Percentiles rank a stretch among this genome's conserved stretches.
Evolutionary conservation across 768 basidiomycete species (phyloP).

Genomic region (Lactarius hengduanensis): DNA sequence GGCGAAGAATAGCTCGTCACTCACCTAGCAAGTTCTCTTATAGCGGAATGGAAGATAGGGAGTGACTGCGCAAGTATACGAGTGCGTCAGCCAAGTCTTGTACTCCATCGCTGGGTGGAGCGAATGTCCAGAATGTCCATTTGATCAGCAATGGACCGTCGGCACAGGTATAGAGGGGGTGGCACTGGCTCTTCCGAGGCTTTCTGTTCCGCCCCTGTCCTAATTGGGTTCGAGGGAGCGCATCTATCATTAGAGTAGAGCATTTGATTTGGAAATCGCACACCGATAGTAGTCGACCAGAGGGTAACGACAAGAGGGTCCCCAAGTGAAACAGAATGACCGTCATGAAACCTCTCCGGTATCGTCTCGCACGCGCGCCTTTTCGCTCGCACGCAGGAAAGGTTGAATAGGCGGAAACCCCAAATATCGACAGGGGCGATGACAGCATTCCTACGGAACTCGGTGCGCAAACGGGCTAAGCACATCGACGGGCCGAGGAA

Average conservation of each 20-base stretch:
- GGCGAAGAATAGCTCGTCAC: not conserved
- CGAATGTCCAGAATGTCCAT: not conserved
- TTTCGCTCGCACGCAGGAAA: not conserved
- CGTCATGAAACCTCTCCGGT: not conserved
- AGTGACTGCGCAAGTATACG: not conserved
- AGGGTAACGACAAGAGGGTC: not conserved
- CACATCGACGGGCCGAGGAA: not conserved
- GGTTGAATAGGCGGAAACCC: not conserved
- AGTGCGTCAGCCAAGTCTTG: not conserved
- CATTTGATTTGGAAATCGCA: not conserved
- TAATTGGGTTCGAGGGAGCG: not conserved
- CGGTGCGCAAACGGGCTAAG: not conserved
- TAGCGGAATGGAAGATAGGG: not conserved
- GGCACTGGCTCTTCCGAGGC: not conserved
- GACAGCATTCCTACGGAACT: not conserved
- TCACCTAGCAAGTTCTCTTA: not conserved
- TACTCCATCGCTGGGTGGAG: not conserved
- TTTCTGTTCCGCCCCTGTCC: not conserved
- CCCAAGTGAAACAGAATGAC: not conserved
- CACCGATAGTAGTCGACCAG: not conserved
- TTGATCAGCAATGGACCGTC: not conserved
- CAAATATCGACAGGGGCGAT: slow-evolving; percentile 1
- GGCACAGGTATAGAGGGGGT: not conserved
- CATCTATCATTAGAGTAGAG: not conserved
- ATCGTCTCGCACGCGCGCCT: not conserved